phyloP scores from a whole-genome alignment of 2,329 filamentous ascomycete genomes.

The Verticillium tricorpus region DNA sequence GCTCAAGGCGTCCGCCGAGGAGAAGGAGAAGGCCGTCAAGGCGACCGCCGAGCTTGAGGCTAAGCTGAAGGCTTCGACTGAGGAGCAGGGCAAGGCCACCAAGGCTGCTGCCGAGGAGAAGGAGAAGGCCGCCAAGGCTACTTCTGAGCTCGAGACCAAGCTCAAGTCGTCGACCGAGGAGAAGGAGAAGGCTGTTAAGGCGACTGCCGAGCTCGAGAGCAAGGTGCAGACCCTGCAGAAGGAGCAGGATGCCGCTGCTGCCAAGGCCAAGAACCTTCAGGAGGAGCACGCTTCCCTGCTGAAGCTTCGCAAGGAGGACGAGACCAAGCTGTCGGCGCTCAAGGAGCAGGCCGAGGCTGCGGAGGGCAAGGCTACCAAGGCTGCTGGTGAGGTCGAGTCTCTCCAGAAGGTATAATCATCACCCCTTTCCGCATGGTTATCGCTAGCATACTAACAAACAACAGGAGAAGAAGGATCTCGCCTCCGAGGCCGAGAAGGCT shows the following conservation, averaged over 20 bases:
- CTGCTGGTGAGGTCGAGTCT: slow-evolving; percentile 29
- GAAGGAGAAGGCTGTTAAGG: slow-evolving; percentile 17
- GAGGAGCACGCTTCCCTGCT: slow-evolving; percentile 24
- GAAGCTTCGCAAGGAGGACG: slow-evolving; percentile 24
- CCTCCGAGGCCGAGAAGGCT: slow-evolving; percentile 7
- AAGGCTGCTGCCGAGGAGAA: background rate
- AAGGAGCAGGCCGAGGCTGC: slow-evolving; percentile 27
- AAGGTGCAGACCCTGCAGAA: slow-evolving; percentile 20
- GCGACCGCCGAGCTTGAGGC: background rate
- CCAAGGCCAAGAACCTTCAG: slow-evolving; percentile 21
- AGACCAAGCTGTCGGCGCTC: slow-evolving; percentile 22
- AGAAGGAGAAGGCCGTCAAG: slow-evolving; percentile 8
- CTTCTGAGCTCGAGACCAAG: slow-evolving; percentile 17
- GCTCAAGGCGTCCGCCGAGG: slow-evolving; percentile 3
- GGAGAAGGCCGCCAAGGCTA: slow-evolving; percentile 11
- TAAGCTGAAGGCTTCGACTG: background rate
- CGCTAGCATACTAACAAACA: background rate
- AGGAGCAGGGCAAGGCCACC: background rate
- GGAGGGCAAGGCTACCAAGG: slow-evolving; percentile 30
- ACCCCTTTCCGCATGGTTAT: background rate
- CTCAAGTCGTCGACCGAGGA: slow-evolving; percentile 18
- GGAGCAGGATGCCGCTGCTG: slow-evolving; percentile 15
- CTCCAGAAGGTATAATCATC: slow-evolving; percentile 23
- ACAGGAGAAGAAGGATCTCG: slow-evolving; percentile 6
- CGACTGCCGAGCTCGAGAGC: slow-evolving; percentile 15